Base-by-base conservation (phyloP, 169 alveolate species). In the Neospora caninum region DNA sequence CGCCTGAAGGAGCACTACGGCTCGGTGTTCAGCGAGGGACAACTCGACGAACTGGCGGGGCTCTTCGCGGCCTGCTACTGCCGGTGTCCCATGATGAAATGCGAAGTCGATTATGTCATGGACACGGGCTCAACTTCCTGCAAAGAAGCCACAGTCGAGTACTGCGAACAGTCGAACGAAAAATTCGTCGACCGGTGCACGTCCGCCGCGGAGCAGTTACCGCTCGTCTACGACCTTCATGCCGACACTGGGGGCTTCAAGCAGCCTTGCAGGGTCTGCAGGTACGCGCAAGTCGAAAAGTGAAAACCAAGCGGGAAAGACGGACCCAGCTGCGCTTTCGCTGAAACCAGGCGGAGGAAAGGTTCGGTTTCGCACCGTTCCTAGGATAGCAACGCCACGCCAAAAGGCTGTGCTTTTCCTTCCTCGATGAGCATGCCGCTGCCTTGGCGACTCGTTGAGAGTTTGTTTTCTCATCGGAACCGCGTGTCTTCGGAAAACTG, bases 61-160 rank as follows among this genome's bases (percentile, higher is more conserved):
- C 49, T 91, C 9, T 80, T 91, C 41, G 94, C 94, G 10, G 94
- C 94, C 6, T 91, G 94, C 67, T 69, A 91, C 80, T 91, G 94
- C 83, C 80, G 94, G 0, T 91, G 94, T 58, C 94, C 94, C n/a
- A 49, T 91, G 69, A 91, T 91, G 94, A 36, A 25, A 18, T 91
- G 94, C 69, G 94, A 91, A 53, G 83, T 91, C 43, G 83, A 58
- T 0, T 91, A 91, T 31, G 83, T 91, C n/a, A 49, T 25, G 54
- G 53, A 36, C 7, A 25, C 20, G 34, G 78, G 94, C 54, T 54
- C 88, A 54, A 34, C 34, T 89, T 18, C 70, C 7, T 91, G 94
- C 67, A 78, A 42, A 49, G 83, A 45, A 22, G 94, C 94, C 25
- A 91, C 94, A 10, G 69, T 41, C 18, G 67, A 78, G 0, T 80